Percentiles rank a stretch among this genome's conserved stretches.
These are phyloP conservation scores for Pseudocercospora fuligena DNA, from an alignment of 2,329 filamentous ascomycete genomes.

Conservation along the genomic window DNA sequence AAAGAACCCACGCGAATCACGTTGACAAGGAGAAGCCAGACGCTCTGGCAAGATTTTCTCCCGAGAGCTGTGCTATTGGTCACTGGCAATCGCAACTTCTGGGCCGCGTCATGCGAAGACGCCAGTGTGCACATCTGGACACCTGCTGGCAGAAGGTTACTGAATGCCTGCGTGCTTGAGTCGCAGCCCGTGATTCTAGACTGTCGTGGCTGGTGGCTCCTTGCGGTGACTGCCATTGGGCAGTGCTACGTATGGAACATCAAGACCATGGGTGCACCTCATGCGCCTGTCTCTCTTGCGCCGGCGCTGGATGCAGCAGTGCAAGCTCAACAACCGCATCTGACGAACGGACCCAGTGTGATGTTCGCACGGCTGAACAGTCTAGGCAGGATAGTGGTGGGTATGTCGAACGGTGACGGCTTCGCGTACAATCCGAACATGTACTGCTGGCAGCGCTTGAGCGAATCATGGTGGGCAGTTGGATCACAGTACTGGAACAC, in stretches of 20 bases:
- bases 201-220: conserved; percentile 83
- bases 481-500: conserved; percentile 99
- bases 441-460: conserved; percentile 93
- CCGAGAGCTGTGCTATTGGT: conserved; percentile 86
- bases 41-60: conserved; percentile 92
- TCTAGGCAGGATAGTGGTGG: conserved; percentile 83
- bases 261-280: conserved; percentile 73
- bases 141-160: conserved; percentile 81
- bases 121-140: conserved; percentile 91
- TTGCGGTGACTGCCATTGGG: conserved; percentile 87
- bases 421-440: conserved; percentile 86
- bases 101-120: conserved; percentile 92
- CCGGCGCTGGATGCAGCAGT: conserved; percentile 87
- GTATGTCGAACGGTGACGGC: conserved; percentile 90
- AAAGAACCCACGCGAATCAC: conserved; percentile 84
- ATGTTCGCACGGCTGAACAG: conserved; percentile 92
- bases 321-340: conserved; percentile 76
- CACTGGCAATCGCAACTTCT: conserved; percentile 88
- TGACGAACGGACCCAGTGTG: conserved; percentile 79
- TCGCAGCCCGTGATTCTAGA: conserved; percentile 94
- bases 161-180: conserved; percentile 86
- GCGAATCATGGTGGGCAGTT: conserved; percentile 97
- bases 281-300: conserved; percentile 86
- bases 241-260: conserved; percentile 95
- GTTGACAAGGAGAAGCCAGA: conserved; percentile 76